phyloP scores from a whole-genome alignment of 2,329 filamentous ascomycete genomes.

The Ceratocystis huliohia region DNA sequence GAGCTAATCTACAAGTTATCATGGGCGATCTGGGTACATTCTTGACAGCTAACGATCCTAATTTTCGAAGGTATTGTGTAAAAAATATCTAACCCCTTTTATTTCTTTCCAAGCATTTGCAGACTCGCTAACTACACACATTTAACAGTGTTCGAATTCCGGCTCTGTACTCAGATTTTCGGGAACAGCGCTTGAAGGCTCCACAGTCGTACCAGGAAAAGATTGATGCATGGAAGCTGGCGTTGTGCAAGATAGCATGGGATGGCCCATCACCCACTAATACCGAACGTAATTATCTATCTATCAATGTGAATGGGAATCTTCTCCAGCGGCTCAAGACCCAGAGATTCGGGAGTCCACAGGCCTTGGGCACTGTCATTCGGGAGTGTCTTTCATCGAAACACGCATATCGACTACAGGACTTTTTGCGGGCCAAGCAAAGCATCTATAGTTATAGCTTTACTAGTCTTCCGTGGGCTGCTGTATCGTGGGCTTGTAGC shows the following conservation, averaged over 20 bases:
- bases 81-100: not conserved
- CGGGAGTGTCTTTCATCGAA: conserved; percentile 56
- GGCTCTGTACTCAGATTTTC: conserved; percentile 81
- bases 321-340: conserved; percentile 61
- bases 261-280: conserved; percentile 42
- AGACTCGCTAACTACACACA: not conserved
- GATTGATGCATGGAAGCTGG: conserved; percentile 63
- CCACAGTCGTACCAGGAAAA: conserved; percentile 79
- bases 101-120: not conserved
- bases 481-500: conserved; percentile 62
- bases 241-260: conserved; percentile 54
- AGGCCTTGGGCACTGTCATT: conserved; percentile 67
- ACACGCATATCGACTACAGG: conserved; percentile 55
- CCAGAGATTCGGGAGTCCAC: conserved; percentile 65
- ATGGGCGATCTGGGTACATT: conserved; percentile 60
- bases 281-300: conserved; percentile 36
- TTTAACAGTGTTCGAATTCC: conserved; percentile 56
- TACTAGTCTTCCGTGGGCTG: conserved; percentile 54
- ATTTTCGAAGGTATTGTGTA: conserved; percentile 42
- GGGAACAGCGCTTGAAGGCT: conserved; percentile 58
- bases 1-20: conserved; percentile 21
- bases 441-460: conserved; percentile 61
- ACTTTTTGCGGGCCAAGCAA: conserved; percentile 52
- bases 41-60: conserved; percentile 46
- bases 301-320: conserved; percentile 45